Base-by-base conservation (phyloP, 2,329 filamentous ascomycete species). In the Botrytis hyacinthi region DNA sequence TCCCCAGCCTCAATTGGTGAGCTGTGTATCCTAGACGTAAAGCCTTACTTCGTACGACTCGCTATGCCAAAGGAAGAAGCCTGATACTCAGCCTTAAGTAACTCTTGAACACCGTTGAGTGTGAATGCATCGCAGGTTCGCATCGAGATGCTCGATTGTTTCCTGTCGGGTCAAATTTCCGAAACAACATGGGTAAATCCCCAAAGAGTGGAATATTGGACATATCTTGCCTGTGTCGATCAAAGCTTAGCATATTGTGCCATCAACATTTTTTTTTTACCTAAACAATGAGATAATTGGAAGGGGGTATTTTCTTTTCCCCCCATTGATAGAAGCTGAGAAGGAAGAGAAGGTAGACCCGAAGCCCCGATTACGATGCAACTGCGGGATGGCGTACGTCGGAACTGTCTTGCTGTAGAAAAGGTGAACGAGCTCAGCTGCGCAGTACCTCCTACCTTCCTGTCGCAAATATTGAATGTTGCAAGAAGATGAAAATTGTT, bases 161-260 rank as follows among this genome's bases (percentile, higher is more conserved):
- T 16, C 18, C 18, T 40, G 14, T 32, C 29, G 62, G 63, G 32
- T 51, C 65, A 68, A 68, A 68, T 68, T 68, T 68, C 65, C 65
- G 35, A 54, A 8, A 29, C 9, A 68, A 54, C 65, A 37, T 46
- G 62, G 61, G 42, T 32, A 8, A 14, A 63, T n/a, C n/a, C 22
- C 14, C 40, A 29, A 63, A 51, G 44, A 51, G 63, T 67, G 32
- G 44, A 51, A 67, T n/a, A 67, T 51, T 67, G 32, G 32, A 2
- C 26, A 54, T 70, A 14, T 62, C 20, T 40, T 70, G 68, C 68
- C 32, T 70, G 54, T 70, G 68, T 61, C 68, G 68, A 70, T 70
- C 68, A 70, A 70, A 70, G 68, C 68, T 70, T 61, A 29, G 68
- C 29, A 59, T 44, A n/a, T 54, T 57, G 37, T 70, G 44, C 44